Evolutionary conservation across 2,329 filamentous ascomycete genomes (phyloP), one percentile per base, ranked within the genome.

Genomic region (Colletotrichum spaethianum): DNA sequence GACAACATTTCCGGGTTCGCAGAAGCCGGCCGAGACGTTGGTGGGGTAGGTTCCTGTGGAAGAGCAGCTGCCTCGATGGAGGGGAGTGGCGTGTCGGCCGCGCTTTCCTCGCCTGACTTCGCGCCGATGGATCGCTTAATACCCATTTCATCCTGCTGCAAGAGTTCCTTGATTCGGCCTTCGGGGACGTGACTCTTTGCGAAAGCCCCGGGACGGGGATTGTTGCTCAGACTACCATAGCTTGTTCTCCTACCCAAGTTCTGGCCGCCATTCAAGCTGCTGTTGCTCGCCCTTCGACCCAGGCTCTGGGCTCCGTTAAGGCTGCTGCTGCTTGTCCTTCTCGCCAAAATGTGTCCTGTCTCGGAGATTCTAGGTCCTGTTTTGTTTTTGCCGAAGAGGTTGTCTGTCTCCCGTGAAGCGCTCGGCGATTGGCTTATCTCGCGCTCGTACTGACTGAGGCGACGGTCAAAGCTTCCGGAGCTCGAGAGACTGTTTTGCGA

Each of bases 321-420:
- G 56, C 79, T 82, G 72, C 76, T 76, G 66, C 79, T 81, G 74
- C 82, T 83, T 14, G 79, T 77, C 64, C 81, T 83, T 63, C 78
- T 79, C 38, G 78, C 76, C 26, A 83, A 74, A 3, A 76, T 75
- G 55, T 78, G 76, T 4, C 78, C 79, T 18, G 79, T 77, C 73
- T 83, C 83, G 3, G 84, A 81, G 42, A 84, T 79, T 55, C 78
- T 81, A 38, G 78, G 74, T 2, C 78, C 80, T 33, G 80, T 69
- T 44, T 76, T 81, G 44, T 77, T 77, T 67, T 80, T 82, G 33
- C 78, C 78, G 68, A 85, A 83, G 14, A 84, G 74, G 50, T 81
- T 79, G 63, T 76, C 77, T 50, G 79, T 67, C 40, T 78, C 74
- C 20, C 75, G 75, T 31, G 44, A 63, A 20, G 67, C 67, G 67